Evolutionary conservation across 2,329 filamentous ascomycete species (phyloP).

Genomic region (Penicillium thymicola): DNA sequence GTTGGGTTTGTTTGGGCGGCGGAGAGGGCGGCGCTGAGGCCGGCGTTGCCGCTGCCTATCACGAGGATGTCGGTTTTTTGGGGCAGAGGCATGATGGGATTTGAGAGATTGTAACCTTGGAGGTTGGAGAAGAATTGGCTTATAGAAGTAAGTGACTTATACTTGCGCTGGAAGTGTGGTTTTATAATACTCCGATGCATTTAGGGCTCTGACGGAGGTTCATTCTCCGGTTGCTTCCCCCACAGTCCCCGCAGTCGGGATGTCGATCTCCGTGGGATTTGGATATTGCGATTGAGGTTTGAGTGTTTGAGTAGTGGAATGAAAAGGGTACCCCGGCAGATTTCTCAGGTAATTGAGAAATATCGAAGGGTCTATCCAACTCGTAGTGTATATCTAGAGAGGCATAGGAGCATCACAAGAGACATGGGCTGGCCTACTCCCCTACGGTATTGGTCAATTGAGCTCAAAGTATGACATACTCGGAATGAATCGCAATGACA

Average conservation of each 20-base stretch:
- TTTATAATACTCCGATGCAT: not conserved
- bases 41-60: slow-evolving; percentile 63
- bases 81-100: not conserved
- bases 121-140: not conserved
- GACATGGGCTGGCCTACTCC: not conserved
- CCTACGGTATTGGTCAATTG: not conserved
- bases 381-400: not conserved
- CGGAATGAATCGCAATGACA: slow-evolving; percentile 1
- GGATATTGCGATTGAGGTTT: not conserved
- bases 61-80: slow-evolving; percentile 44
- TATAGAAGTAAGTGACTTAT: not conserved
- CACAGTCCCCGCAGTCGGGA: slow-evolving; percentile 2
- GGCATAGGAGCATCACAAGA: not conserved
- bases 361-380: not conserved
- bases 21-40: slow-evolving; percentile 58
- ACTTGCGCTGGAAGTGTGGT: not conserved
- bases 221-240: not conserved
- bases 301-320: not conserved
- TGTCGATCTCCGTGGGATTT: slow-evolving; percentile 2
- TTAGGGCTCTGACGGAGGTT: slow-evolving; percentile 3
- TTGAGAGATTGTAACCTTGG: too few species aligned
- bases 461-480: not conserved
- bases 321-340: too few species aligned
- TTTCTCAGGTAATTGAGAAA: not conserved
- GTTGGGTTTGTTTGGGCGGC: slow-evolving; percentile 47